Percentiles rank a stretch among this genome's conserved stretches.
These are phyloP conservation scores for Blakeslea trispora DNA, from an alignment of 371 early-diverging fungal genomes.

Conservation along the genomic window DNA sequence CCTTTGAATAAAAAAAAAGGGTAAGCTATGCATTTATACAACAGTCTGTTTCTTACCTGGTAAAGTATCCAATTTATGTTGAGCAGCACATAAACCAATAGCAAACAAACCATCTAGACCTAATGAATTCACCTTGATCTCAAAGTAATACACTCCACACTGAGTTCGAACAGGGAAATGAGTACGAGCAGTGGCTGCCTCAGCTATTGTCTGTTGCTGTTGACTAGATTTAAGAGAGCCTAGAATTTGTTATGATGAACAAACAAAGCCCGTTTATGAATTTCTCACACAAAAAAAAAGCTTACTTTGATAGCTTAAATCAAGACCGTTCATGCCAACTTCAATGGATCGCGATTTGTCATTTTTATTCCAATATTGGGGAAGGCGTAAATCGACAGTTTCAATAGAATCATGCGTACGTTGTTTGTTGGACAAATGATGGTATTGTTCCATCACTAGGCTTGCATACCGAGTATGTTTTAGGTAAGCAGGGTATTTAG, in stretches of 20 bases:
- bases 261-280: too few species aligned
- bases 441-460: slow-evolving; percentile 37
- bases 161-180: slow-evolving; percentile 84
- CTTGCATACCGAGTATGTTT: slow-evolving; percentile 37
- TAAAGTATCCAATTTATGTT: slow-evolving; percentile 61
- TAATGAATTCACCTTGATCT: slow-evolving; percentile 77
- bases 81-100: slow-evolving; percentile 72
- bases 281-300: too few species aligned
- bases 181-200: slow-evolving; percentile 79
- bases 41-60: slow-evolving; percentile 63
- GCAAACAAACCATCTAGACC: slow-evolving; percentile 89
- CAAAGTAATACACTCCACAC: slow-evolving; percentile 90
- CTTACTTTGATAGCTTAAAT: slow-evolving; percentile 41
- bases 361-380: slow-evolving; percentile 61
- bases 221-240: slow-evolving; percentile 77
- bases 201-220: slow-evolving; percentile 33
- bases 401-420: slow-evolving; percentile 7
- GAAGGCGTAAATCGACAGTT: slow-evolving; percentile 44
- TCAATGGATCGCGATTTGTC: slow-evolving; percentile 57
- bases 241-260: too few species aligned
- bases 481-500: slow-evolving; percentile 41
- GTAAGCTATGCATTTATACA: background rate
- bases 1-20: slow-evolving; percentile 39
- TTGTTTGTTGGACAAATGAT: slow-evolving; percentile 8
- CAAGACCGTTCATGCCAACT: slow-evolving; percentile 51